Conservation (phyloP, 306 rosid species). For the Prosopis cineraria region DNA sequence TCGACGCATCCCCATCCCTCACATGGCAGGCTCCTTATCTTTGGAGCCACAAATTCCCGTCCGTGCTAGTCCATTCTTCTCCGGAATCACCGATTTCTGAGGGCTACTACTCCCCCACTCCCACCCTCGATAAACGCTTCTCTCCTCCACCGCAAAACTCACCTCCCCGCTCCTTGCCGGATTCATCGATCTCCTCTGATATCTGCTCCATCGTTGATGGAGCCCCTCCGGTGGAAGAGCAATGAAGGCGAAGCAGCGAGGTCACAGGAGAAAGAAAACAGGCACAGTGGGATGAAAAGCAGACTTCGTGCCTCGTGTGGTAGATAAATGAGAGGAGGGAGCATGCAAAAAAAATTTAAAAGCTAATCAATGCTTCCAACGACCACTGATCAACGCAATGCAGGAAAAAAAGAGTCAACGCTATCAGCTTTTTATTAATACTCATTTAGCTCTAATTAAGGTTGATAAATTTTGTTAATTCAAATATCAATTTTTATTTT, state of each 20-base stretch:
- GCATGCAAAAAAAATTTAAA: too few relatives aligned
- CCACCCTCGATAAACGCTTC: constrained; percentile 14
- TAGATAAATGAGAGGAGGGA: too few relatives aligned
- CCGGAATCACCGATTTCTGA: constrained; percentile 37
- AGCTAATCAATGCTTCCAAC: too few relatives aligned
- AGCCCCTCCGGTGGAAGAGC: constrained; percentile 31
- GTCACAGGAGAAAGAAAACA: constrained; percentile 16
- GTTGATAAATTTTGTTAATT: too few relatives aligned
- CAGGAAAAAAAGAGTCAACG: too few relatives aligned
- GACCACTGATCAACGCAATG: too few relatives aligned
- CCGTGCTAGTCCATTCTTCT: constrained; percentile 49
- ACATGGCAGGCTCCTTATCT: constrained; percentile 33
- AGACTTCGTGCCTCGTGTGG: too few relatives aligned
- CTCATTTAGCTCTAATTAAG: too few relatives aligned
- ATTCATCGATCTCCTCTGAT: constrained; percentile 46
- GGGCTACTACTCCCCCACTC: constrained; percentile 35
- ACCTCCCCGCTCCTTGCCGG: constrained; percentile 32
- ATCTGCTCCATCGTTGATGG: constrained; percentile 35
- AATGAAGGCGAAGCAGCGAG: too few relatives aligned
- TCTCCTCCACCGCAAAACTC: constrained; percentile 28
- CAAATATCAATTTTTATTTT: too few relatives aligned
- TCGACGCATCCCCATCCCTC: constrained; percentile 31
- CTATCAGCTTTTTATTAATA: too few relatives aligned
- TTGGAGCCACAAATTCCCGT: constrained; percentile 43
- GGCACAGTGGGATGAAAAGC: too few relatives aligned